phyloP scores from a whole-genome alignment of 208 protist species.

The Endotrypanum monterogeii region DNA sequence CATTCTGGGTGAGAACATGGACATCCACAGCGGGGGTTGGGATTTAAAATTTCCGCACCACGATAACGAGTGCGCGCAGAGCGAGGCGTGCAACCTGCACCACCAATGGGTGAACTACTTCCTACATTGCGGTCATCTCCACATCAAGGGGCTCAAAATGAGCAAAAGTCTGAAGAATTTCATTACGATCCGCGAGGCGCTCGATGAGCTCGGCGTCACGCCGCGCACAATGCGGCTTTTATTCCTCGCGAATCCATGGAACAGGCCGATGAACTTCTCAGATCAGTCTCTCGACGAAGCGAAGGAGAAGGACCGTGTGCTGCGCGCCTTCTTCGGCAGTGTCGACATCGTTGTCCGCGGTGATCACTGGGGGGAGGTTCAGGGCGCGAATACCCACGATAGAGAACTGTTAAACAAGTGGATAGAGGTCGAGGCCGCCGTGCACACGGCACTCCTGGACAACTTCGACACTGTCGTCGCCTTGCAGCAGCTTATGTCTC shows the following conservation, averaged over 20 bases:
- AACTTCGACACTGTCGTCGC: constrained; percentile 95
- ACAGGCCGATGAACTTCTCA: constrained; percentile 93
- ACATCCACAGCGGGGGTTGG: constrained; percentile 98
- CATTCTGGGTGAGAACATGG: constrained; percentile 92
- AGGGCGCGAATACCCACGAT: constrained; percentile 57
- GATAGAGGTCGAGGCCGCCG: constrained; percentile 50
- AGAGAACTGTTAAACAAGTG: constrained; percentile 52
- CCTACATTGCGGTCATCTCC: constrained; percentile 97
- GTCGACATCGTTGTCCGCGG: constrained; percentile 61
- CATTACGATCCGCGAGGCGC: constrained; percentile 95
- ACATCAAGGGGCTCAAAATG: constrained; percentile 99
- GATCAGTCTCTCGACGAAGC: constrained; percentile 90
- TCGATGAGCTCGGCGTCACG: constrained; percentile 75
- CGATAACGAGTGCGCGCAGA: constrained; percentile 99
- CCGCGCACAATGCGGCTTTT: constrained; percentile 93
- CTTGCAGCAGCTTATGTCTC: constrained; percentile 62
- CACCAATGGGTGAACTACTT: constrained; percentile 99
- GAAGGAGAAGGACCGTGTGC: constrained; percentile 73
- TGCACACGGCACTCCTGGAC: constrained; percentile 89
- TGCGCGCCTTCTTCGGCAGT: constrained; percentile 87
- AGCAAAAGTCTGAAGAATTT: constrained; percentile 99
- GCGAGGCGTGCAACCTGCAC: constrained; percentile 85
- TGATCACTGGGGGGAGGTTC: constrained; percentile 39
- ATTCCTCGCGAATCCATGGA: constrained; percentile 94
- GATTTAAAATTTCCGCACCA: constrained; percentile 99